These are phyloP conservation scores for Diplogelasinospora grovesii DNA, from an alignment of 495 filamentous ascomycete species.

Conservation along the genomic window DNA sequence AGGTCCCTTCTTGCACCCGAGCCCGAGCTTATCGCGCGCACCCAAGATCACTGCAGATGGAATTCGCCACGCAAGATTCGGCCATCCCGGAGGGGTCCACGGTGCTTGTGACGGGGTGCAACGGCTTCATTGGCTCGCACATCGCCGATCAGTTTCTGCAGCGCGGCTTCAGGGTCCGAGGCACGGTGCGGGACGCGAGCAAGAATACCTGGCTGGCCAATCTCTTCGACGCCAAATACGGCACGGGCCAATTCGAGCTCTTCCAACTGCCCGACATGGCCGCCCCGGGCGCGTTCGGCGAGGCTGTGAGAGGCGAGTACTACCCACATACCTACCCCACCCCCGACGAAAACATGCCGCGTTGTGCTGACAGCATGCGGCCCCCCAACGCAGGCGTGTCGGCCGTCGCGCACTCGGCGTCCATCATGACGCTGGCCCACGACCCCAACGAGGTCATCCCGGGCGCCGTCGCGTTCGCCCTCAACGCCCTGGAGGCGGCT, in stretches of 20 bases:
- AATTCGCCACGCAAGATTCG: no score
- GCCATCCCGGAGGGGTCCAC: conserved; percentile 11
- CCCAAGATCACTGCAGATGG: no score
- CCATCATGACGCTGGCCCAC: conserved; percentile 28
- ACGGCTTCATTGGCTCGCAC: conserved; percentile 47
- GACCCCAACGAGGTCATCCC: conserved; percentile 40
- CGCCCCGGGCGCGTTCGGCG: conserved; percentile 29
- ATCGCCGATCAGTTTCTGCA: conserved; percentile 42
- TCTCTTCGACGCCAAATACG: conserved; percentile 35
- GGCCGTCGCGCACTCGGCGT: conserved; percentile 39
- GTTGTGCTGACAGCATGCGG: no score
- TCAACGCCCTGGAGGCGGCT: no score
- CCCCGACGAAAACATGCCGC: no score
- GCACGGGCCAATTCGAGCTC: conserved; percentile 27
- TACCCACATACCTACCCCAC: no score
- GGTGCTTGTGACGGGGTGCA: conserved; percentile 47
- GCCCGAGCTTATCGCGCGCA: no score
- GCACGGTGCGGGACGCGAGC: conserved; percentile 36
- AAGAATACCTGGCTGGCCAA: conserved; percentile 37
- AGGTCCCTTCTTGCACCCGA: no score
- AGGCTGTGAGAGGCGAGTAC: no score
- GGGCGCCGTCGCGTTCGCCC: no score
- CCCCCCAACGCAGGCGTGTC: conserved; percentile 32
- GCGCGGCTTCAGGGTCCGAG: conserved; percentile 43
- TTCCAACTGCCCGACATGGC: conserved; percentile 32